These are phyloP conservation scores for Gliomastix tumulicola DNA, from an alignment of 2,329 filamentous ascomycete species.

Conservation along the genomic window DNA sequence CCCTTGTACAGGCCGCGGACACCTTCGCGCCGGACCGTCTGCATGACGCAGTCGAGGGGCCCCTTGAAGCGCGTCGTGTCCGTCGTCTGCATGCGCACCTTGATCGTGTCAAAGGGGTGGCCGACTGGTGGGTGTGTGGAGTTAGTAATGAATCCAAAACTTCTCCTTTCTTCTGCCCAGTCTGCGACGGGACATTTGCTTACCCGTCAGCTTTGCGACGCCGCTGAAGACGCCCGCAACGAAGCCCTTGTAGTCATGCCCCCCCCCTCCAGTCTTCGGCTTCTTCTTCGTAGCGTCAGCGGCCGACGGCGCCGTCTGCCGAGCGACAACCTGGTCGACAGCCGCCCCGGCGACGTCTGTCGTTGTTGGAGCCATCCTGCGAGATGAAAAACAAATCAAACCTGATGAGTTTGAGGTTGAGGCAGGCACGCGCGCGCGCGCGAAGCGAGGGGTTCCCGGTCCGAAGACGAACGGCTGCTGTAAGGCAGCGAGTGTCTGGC, in stretches of 20 bases:
- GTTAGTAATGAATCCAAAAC: too few relatives aligned
- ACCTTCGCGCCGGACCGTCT: slow-evolving; percentile 83
- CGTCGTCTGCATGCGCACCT: slow-evolving; percentile 90
- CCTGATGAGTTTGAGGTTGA: too few relatives aligned
- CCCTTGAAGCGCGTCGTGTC: slow-evolving; percentile 71
- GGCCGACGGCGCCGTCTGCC: background rate
- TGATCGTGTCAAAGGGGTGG: slow-evolving; percentile 89
- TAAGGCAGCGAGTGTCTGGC: too few relatives aligned
- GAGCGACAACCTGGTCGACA: too few relatives aligned
- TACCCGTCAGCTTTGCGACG: slow-evolving; percentile 81
- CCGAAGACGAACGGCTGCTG: too few relatives aligned
- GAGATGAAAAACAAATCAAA: too few relatives aligned
- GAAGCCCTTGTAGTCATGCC: slow-evolving; percentile 86
- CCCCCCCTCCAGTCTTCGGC: too few relatives aligned
- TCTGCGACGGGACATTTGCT: slow-evolving; percentile 12
- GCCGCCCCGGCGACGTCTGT: too few relatives aligned
- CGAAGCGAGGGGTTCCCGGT: too few relatives aligned
- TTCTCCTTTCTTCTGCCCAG: background rate
- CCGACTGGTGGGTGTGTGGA: too few relatives aligned
- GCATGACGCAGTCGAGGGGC: slow-evolving; percentile 75
- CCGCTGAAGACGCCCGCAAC: slow-evolving; percentile 95
- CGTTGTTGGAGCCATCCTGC: too few relatives aligned
- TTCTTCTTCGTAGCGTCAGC: background rate
- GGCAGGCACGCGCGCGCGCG: too few relatives aligned
- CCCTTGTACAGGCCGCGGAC: slow-evolving; percentile 87